Base-by-base conservation (phyloP, 352 stramenopile species). In the Thalassiosira hispida region DNA sequence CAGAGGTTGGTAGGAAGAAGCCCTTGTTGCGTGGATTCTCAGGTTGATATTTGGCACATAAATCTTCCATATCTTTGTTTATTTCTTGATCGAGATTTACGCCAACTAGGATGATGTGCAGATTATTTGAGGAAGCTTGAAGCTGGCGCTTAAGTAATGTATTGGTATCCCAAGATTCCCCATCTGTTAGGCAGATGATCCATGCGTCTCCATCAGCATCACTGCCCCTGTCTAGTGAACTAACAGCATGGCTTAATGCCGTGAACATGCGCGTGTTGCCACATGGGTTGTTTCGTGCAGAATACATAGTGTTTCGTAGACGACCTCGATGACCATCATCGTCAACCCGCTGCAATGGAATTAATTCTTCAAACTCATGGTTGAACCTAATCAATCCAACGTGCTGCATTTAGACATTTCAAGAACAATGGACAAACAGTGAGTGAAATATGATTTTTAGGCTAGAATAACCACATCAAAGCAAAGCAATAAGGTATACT, bases 181-280 rank as follows among this genome's bases (percentile, higher is more conserved):
- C 82, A 64, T 89, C 82, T 31, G 82, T 89, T 38, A 89, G 60
- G 42, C 65, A 83, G 9, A 89, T 73, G 2, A 89, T 73, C 73
- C 78, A 81, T 20, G 66, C 40, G n/a, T 84, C 64, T 20, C 42
- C 66, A 60, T 35, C 25, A 47, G n/a, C 52, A 53, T 27, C 47
- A 52, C 16, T 40, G 25, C 56, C 62, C 7, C n/a, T 31, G 42
- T 11, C 11, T 8, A 79, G 18, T 22, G 35, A 75, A 57, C 56
- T 18, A 42, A 83, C 47, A 53, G 52, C 73, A 40, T 59, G 31
- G 35, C 20, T 47, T 12, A 89, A 22, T 29, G 73, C 78, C 35
- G 35, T 51, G 42, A 75, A 89, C 79, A 88, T 89, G 5, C 31
- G 1, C 29, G 82, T 89, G 5, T 61, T 57, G 53, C 82, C 82